These are phyloP conservation scores for Candida cerambycidarum DNA, from an alignment of 805 yeast species.

Conservation along the genomic window DNA sequence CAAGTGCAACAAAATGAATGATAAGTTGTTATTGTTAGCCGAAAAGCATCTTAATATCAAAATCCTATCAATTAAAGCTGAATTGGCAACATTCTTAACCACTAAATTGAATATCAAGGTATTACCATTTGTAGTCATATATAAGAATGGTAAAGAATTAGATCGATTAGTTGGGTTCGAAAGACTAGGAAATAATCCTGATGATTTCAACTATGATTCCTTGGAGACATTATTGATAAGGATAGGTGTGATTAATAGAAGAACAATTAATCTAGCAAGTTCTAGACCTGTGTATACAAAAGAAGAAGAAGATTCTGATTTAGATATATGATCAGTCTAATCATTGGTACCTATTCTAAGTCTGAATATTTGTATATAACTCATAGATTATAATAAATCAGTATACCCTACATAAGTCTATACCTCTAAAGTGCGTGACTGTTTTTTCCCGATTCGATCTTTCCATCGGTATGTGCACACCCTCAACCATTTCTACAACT, in stretches of 20 bases:
- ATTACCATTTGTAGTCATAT: conserved; percentile 69
- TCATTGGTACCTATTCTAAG: no score
- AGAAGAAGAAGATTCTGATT: conserved; percentile 16
- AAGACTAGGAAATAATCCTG: conserved; percentile 47
- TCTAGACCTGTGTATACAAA: not conserved
- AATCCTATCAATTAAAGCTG: conserved; percentile 58
- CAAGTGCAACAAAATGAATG: conserved; percentile 62
- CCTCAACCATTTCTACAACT: not conserved
- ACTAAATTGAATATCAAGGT: conserved; percentile 61
- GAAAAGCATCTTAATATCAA: conserved; percentile 56
- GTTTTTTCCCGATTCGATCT: not conserved
- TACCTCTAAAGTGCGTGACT: not conserved
- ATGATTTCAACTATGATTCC: conserved; percentile 45
- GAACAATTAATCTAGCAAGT: conserved; percentile 14
- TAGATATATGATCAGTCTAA: conserved; percentile 10
- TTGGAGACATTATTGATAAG: conserved; percentile 42
- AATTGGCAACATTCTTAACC: conserved; percentile 70
- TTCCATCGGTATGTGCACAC: not conserved
- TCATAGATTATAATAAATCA: no score
- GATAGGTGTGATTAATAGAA: conserved; percentile 19
- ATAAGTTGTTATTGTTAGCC: conserved; percentile 45
- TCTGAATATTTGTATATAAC: no score
- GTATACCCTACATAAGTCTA: no score
- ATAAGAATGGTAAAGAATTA: conserved; percentile 57
- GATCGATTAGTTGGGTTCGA: conserved; percentile 70